phyloP scores from a whole-genome alignment of 2,329 filamentous ascomycete species.

The Tolypocladium pustulatum region DNA sequence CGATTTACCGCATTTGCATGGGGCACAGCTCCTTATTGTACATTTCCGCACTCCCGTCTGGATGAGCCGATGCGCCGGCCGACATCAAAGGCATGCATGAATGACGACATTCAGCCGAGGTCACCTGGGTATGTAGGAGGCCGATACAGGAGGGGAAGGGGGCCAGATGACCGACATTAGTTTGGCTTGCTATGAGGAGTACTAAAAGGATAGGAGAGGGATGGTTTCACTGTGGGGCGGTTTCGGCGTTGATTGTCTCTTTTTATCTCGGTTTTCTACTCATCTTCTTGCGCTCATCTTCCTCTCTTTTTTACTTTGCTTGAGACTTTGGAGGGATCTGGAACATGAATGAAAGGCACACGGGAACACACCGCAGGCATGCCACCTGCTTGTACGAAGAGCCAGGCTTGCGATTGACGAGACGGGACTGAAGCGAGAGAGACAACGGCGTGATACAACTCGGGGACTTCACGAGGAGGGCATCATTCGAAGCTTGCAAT shows the following conservation, averaged over 20 bases:
- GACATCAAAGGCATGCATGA: constrained; percentile 2
- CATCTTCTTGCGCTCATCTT: background rate
- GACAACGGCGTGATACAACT: background rate
- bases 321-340: background rate
- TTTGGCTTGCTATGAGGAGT: constrained; percentile 3
- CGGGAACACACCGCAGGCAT: background rate
- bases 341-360: constrained; percentile 1
- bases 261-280: background rate
- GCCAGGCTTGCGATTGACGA: constrained; percentile 1
- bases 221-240: background rate
- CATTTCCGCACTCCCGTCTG: constrained; percentile 4
- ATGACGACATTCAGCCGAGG: background rate
- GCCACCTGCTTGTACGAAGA: constrained; percentile 1
- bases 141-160: background rate
- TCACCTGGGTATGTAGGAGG: background rate
- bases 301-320: background rate
- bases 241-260: constrained; percentile 1
- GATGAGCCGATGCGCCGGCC: constrained; percentile 5
- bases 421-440: background rate
- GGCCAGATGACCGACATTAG: constrained; percentile 5
- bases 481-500: background rate
- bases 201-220: constrained; percentile 3
- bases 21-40: constrained; percentile 2
- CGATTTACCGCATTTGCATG: background rate
- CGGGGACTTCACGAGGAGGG: background rate